Evolutionary conservation across 2,329 filamentous ascomycete genomes (phyloP).

Genomic region (Trichoderma sp.): DNA sequence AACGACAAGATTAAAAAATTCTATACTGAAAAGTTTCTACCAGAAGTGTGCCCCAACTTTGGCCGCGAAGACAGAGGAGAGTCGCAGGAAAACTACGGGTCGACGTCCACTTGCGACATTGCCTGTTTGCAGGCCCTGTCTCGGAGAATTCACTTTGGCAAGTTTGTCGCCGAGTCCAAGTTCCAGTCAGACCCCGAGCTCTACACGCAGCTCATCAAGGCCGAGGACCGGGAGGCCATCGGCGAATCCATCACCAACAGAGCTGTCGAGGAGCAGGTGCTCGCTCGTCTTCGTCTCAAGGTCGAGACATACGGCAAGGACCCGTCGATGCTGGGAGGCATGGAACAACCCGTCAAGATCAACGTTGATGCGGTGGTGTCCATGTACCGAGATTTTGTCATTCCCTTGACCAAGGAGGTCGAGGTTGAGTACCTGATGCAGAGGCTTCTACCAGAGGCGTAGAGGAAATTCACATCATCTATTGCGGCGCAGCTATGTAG

Average conservation of each 20-base stretch:
- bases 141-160: constrained; percentile 92
- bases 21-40: constrained; percentile 81
- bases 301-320: constrained; percentile 92
- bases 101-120: constrained; percentile 86
- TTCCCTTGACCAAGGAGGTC: constrained; percentile 95
- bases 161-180: constrained; percentile 96
- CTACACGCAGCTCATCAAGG: constrained; percentile 80
- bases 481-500: constrained; percentile 61
- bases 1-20: constrained; percentile 82
- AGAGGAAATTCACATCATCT: constrained; percentile 20
- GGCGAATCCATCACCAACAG: constrained; percentile 86
- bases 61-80: constrained; percentile 78
- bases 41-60: constrained; percentile 74
- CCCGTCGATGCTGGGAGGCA: constrained; percentile 60
- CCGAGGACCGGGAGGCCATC: constrained; percentile 74
- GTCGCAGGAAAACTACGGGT: constrained; percentile 91
- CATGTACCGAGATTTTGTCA: constrained; percentile 91
- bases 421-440: constrained; percentile 99
- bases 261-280: constrained; percentile 84
- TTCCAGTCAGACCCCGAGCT: constrained; percentile 77
- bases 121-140: constrained; percentile 85
- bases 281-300: constrained; percentile 83
- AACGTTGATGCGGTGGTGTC: constrained; percentile 85
- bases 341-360: constrained; percentile 69
- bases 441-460: constrained; percentile 54